Evolutionary conservation across 2,329 filamentous ascomycete species (phyloP), one percentile per base, ranked within the genome.

Genomic region (Torrubiellomyces zombiae): DNA sequence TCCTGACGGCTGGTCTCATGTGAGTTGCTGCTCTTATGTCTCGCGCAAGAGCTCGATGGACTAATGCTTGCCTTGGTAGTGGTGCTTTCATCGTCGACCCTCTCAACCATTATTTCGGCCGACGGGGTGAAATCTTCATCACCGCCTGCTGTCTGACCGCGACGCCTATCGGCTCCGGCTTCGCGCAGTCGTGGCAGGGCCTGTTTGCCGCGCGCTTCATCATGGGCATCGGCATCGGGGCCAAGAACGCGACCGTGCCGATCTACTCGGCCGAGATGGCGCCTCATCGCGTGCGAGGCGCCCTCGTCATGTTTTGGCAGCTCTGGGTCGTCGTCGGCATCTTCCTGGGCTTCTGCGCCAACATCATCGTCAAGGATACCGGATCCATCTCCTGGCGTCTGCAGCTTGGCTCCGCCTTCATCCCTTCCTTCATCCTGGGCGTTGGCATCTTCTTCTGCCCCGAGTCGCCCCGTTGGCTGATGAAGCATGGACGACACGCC

Each of bases 261-360:
- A 70, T 83, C 20, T 83, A 78, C 39, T 72, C 74, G 0, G 75
- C 77, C 2, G 77, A 82, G 42, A 76, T 67, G 31, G 63, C 70
- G 0, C 75, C 76, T 0, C 67, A 74, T 1, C 42, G 56, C 1
- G 68, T 79, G 25, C 64, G 75, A 35, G 75, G 76, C 33, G 76
- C 73, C 8, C 56, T 86, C 3, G 77, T 83, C 35, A 85, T 86
- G 77, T 74, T 72, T 35, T 86, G 78, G 77, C 61, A 50, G 32
- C 38, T 50, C 7, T 51, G 46, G 41, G 43, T 48, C 23, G 42
- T 37, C 13, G 23, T 27, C 4, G 38, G 53, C 13, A 56, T 58
- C 29, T 49, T 55, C 35, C 31, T 56, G 9, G 64, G 63, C 14
- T 64, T 56, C 39, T 53, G 47, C 17, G 60, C 53, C 26, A 62